phyloP scores from a whole-genome alignment of 805 yeast genomes.

The Barnettozyma populi region DNA sequence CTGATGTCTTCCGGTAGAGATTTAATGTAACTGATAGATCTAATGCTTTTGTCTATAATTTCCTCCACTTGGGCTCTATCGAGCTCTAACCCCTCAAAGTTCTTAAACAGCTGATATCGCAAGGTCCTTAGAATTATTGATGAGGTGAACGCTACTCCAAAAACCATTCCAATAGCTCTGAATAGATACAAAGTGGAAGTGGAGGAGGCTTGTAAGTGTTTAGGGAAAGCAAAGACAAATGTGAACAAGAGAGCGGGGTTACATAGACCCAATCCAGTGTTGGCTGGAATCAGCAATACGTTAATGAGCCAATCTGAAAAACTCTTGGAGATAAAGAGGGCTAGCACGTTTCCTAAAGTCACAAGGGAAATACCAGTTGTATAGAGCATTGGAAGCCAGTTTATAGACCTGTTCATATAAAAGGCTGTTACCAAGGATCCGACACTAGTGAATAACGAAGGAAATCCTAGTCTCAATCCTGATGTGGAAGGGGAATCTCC shows the following conservation, averaged over 20 bases:
- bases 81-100: slow-evolving; percentile 9
- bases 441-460: slow-evolving; percentile 37
- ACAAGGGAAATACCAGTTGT: slow-evolving; percentile 31
- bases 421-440: slow-evolving; percentile 38
- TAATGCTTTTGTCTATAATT: slow-evolving; percentile 11
- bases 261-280: slow-evolving; percentile 52
- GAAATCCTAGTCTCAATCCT: slow-evolving; percentile 37
- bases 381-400: slow-evolving; percentile 26
- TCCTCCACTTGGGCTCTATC: slow-evolving; percentile 6
- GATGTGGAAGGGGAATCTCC: slow-evolving; percentile 37
- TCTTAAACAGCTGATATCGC: slow-evolving; percentile 7
- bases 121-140: slow-evolving; percentile 11
- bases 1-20: slow-evolving; percentile 11
- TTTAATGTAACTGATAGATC: slow-evolving; percentile 16
- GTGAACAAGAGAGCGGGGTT: slow-evolving; percentile 59
- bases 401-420: slow-evolving; percentile 29
- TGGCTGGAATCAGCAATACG: slow-evolving; percentile 36
- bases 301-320: slow-evolving; percentile 30
- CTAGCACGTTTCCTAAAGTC: slow-evolving; percentile 32
- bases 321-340: slow-evolving; percentile 35
- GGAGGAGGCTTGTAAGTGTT: slow-evolving; percentile 54
- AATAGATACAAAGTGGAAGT: slow-evolving; percentile 61
- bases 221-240: slow-evolving; percentile 64
- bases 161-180: slow-evolving; percentile 57
- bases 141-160: slow-evolving; percentile 46